Conservation (phyloP, 2,329 filamentous ascomycete species). For the Penicillium capsulatum region DNA sequence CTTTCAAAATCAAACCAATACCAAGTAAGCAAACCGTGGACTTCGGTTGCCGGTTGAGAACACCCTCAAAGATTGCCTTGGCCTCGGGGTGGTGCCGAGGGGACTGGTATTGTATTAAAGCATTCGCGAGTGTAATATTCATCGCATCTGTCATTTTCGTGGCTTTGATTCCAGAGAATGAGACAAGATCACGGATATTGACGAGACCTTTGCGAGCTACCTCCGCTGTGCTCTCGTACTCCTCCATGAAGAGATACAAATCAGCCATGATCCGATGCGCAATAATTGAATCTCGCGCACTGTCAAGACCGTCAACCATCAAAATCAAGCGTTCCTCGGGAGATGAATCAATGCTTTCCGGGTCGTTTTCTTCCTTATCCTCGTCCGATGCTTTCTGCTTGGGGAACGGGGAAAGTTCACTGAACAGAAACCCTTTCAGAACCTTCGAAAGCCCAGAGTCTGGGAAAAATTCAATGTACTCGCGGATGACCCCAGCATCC, state of each 20-base stretch:
- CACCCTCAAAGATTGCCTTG: conserved; percentile 75
- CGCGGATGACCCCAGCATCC: conserved; percentile 71
- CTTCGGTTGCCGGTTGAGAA: conserved; percentile 68
- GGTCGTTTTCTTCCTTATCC: conserved; percentile 36
- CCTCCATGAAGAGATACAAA: conserved; percentile 79
- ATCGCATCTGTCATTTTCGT: conserved; percentile 68
- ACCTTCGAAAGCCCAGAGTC: conserved; percentile 77
- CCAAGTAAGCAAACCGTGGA: conserved; percentile 82
- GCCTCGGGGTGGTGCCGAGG: conserved; percentile 87
- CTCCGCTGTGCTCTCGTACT: conserved; percentile 77
- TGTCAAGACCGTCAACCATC: conserved; percentile 69
- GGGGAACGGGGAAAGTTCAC: conserved; percentile 78
- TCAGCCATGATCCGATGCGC: conserved; percentile 78
- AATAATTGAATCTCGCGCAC: conserved; percentile 65
- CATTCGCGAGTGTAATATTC: conserved; percentile 75
- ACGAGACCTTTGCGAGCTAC: conserved; percentile 70
- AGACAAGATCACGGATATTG: conserved; percentile 56
- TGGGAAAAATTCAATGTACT: conserved; percentile 80
- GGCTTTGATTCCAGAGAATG: conserved; percentile 65
- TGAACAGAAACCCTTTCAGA: conserved; percentile 75
- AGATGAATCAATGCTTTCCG: conserved; percentile 48
- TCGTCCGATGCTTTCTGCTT: conserved; percentile 52
- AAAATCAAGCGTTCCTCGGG: conserved; percentile 76
- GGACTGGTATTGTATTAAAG: conserved; percentile 83
- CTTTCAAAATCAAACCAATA: conserved; percentile 85